Conservation (phyloP, 768 basidiomycete genomes). For the Chiua virens region DNA sequence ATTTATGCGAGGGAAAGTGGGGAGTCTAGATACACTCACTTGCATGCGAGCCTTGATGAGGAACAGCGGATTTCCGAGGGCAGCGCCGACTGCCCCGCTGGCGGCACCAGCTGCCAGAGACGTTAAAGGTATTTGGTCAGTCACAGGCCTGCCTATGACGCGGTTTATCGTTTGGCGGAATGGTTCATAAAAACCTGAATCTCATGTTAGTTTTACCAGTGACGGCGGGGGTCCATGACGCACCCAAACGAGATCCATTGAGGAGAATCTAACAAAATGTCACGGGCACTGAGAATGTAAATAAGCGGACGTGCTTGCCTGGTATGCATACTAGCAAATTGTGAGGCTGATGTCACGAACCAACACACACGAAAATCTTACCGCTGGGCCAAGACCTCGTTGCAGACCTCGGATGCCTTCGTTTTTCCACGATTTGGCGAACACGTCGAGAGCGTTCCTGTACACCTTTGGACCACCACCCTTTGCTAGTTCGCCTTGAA, state of each 20-base stretch:
- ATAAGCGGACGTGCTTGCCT: slow-evolving; percentile 50
- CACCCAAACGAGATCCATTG: slow-evolving; percentile 89
- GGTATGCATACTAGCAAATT: slow-evolving; percentile 75
- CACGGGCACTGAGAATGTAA: not conserved
- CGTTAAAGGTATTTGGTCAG: slow-evolving; percentile 70
- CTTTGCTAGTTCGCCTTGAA: slow-evolving; percentile 93
- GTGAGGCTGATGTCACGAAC: slow-evolving; percentile 7
- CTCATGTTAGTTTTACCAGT: slow-evolving; percentile 14
- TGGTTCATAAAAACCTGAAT: slow-evolving; percentile 93
- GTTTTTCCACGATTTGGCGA: slow-evolving; percentile 83
- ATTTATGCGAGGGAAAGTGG: not conserved
- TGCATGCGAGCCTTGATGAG: slow-evolving; percentile 98
- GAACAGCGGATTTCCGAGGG: slow-evolving; percentile 87
- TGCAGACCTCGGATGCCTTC: slow-evolving; percentile 93
- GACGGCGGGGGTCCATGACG: not conserved
- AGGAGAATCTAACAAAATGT: slow-evolving; percentile 66
- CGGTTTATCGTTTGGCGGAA: slow-evolving; percentile 72
- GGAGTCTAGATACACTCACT: slow-evolving; percentile 35
- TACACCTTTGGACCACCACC: slow-evolving; percentile 74
- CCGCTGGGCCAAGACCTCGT: slow-evolving; percentile 87
- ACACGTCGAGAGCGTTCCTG: slow-evolving; percentile 83
- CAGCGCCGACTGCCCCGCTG: slow-evolving; percentile 87
- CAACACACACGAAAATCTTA: slow-evolving; percentile 36
- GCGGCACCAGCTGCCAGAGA: slow-evolving; percentile 85
- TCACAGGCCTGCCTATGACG: slow-evolving; percentile 58